phyloP scores from a whole-genome alignment of 352 stramenopile genomes.

The Blastocystis sp. region DNA sequence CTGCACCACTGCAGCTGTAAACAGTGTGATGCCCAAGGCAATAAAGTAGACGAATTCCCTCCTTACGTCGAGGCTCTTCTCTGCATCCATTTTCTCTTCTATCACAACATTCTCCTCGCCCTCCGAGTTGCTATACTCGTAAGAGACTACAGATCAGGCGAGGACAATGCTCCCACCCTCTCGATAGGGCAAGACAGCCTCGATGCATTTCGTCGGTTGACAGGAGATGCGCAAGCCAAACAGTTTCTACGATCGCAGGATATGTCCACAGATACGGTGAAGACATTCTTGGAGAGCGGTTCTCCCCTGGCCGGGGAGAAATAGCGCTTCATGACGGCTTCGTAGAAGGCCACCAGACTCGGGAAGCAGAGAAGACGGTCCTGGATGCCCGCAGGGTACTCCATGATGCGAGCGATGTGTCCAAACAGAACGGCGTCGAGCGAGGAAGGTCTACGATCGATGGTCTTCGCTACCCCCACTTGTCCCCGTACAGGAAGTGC shows the following conservation, averaged over 20 bases:
- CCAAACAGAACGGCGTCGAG: slow-evolving; percentile 37
- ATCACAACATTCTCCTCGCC: neutral
- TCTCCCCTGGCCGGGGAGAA: slow-evolving; percentile 18
- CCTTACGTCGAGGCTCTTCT: neutral
- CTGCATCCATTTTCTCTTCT: neutral
- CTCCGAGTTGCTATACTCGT: neutral
- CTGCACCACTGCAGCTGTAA: neutral
- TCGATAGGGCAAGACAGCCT: neutral
- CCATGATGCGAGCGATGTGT: slow-evolving; percentile 24
- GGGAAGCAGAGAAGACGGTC: neutral
- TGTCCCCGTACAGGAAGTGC: neutral
- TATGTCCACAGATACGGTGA: neutral
- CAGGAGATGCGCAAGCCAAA: slow-evolving; percentile 37
- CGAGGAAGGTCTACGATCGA: neutral
- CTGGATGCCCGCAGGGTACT: neutral
- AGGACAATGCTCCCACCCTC: neutral
- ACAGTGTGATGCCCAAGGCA: neutral
- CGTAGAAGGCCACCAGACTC: slow-evolving; percentile 8
- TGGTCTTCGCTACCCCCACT: neutral
- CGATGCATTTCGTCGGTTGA: neutral
- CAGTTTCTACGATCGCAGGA: neutral
- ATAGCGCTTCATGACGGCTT: slow-evolving; percentile 37
- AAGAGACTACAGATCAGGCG: neutral
- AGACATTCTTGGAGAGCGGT: neutral
- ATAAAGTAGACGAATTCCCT: neutral